A percentile compares a stretch with the other conserved stretches of the same genome.
phyloP scores from a whole-genome alignment of 306 rosid genomes.

The Quercus bicolor region DNA sequence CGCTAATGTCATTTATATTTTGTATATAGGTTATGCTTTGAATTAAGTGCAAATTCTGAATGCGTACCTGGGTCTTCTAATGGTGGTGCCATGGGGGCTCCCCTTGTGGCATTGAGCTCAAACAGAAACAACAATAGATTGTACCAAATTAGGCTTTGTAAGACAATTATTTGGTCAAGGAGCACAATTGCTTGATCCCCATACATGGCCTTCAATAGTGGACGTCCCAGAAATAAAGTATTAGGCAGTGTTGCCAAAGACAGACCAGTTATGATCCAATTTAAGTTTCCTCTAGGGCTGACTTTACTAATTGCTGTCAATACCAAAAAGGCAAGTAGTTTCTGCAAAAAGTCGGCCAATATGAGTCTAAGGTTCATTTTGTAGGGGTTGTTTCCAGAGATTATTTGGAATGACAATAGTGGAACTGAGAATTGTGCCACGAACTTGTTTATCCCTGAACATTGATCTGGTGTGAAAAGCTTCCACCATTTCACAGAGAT shows the following conservation, averaged over 20 bases:
- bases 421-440: constrained; percentile 93
- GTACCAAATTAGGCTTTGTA: constrained; percentile 91
- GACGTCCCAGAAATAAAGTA: constrained; percentile 87
- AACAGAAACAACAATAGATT: constrained; percentile 70
- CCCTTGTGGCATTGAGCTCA: constrained; percentile 67
- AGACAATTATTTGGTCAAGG: constrained; percentile 71
- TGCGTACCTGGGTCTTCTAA: constrained; percentile 60
- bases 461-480: constrained; percentile 87
- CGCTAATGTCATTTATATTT: background rate
- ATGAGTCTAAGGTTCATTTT: constrained; percentile 73
- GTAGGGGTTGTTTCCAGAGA: constrained; percentile 73
- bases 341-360: constrained; percentile 64
- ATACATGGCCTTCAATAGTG: constrained; percentile 89
- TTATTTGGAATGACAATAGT: constrained; percentile 77
- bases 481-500: constrained; percentile 90
- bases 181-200: constrained; percentile 52
- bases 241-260: constrained; percentile 92
- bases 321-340: constrained; percentile 49
- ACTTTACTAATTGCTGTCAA: constrained; percentile 47
- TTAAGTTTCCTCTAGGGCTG: constrained; percentile 55
- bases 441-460: constrained; percentile 87
- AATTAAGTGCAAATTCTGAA: constrained; percentile 13
- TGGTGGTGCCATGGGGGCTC: constrained; percentile 51
- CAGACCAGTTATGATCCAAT: constrained; percentile 67
- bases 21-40: constrained; percentile 1